Percentiles rank a stretch among this genome's conserved stretches.
These are phyloP conservation scores for Fusarium siculi DNA, from an alignment of 2,329 filamentous ascomycete genomes.

Conservation along the genomic window DNA sequence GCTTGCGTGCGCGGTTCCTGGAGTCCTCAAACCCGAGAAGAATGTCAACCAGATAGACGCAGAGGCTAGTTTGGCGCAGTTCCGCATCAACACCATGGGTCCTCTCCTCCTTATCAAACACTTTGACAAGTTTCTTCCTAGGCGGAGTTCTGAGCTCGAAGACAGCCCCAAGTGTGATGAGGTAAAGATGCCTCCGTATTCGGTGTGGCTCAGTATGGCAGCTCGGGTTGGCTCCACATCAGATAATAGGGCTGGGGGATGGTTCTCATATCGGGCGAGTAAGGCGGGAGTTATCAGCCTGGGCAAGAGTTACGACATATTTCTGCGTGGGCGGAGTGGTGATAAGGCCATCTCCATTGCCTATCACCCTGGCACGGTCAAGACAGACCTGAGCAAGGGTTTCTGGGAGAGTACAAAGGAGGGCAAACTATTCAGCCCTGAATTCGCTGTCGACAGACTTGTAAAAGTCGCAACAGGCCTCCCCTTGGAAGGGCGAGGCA, in stretches of 20 bases:
- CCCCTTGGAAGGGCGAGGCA: conserved; percentile 64
- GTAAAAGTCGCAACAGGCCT: conserved; percentile 66
- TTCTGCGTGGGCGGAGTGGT: conserved; percentile 66
- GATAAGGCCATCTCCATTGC: conserved; percentile 74
- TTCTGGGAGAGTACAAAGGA: conserved; percentile 75
- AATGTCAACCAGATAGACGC: conserved; percentile 72
- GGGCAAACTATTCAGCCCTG: conserved; percentile 72
- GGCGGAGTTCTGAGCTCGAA: conserved; percentile 58
- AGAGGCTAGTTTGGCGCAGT: conserved; percentile 71
- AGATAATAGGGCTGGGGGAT: conserved; percentile 80
- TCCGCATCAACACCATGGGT: conserved; percentile 78
- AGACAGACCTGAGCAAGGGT: conserved; percentile 75
- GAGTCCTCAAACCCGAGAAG: conserved; percentile 79
- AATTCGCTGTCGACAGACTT: conserved; percentile 73
- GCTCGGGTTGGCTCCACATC: conserved; percentile 79
- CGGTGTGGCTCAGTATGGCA: conserved; percentile 79
- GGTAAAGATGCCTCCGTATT: conserved; percentile 58
- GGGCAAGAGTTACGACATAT: conserved; percentile 76
- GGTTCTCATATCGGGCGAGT: conserved; percentile 83
- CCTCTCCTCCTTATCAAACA: conserved; percentile 82
- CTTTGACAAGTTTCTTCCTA: conserved; percentile 75
- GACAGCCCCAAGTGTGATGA: conserved; percentile 27
- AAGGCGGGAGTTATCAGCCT: conserved; percentile 80
- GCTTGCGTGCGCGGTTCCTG: conserved; percentile 75
- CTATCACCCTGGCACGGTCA: conserved; percentile 84